phyloP scores from a whole-genome alignment of 768 basidiomycete genomes.

The Podaxis carcinomalis region DNA sequence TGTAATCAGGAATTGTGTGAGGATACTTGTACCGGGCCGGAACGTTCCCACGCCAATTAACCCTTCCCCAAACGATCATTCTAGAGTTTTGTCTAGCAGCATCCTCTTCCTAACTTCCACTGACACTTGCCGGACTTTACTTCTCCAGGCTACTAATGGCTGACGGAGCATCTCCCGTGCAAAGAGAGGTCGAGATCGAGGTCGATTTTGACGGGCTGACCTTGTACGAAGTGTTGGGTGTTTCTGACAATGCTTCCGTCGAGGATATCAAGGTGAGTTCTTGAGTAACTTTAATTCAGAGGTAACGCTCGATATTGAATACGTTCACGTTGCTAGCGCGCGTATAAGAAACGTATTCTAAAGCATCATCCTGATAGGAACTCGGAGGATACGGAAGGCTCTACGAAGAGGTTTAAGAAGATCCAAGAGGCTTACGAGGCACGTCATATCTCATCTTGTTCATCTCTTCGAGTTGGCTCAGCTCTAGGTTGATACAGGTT shows the following conservation, averaged over 20 bases:
- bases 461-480: not conserved
- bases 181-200: not conserved
- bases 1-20: too few species aligned
- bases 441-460: too few species aligned
- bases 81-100: not conserved
- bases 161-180: not conserved
- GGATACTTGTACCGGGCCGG: too few species aligned
- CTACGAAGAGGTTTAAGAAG: constrained; percentile 63
- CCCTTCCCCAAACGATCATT: not conserved
- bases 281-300: not conserved
- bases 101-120: not conserved
- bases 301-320: not conserved
- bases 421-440: constrained; percentile 80
- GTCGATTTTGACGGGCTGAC: constrained; percentile 17
- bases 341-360: constrained; percentile 62
- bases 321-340: constrained; percentile 32
- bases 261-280: constrained; percentile 19
- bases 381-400: constrained; percentile 56
- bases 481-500: not conserved
- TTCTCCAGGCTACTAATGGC: not conserved
- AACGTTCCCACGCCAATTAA: not conserved
- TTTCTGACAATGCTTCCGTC: constrained; percentile 14
- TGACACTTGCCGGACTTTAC: not conserved
- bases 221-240: constrained; percentile 16
- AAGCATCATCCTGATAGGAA: constrained; percentile 73